Conservation (phyloP, 345 rosid genomes). For the Linum tenue region DNA sequence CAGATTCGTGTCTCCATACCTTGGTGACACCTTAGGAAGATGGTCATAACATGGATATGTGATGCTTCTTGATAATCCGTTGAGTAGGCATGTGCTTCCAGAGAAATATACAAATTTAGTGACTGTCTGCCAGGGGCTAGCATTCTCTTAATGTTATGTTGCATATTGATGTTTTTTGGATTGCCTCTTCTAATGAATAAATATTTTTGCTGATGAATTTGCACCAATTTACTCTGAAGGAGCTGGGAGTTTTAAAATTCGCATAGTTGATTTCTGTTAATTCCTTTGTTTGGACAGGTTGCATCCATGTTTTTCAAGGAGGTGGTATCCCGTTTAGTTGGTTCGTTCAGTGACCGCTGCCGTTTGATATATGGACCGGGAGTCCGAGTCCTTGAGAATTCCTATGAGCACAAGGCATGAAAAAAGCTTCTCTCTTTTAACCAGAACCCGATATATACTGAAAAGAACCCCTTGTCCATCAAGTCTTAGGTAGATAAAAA, state of each 20-base stretch:
- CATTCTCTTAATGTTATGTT: no score
- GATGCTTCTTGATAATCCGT: no score
- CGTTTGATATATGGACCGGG: constrained; percentile 66
- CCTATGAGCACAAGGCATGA: constrained; percentile 45
- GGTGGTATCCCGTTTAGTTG: constrained; percentile 65
- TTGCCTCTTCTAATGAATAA: neutral
- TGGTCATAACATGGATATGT: no score
- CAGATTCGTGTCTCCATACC: no score
- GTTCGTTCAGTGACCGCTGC: constrained; percentile 70
- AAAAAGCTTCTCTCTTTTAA: constrained; percentile 7
- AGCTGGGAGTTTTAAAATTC: neutral
- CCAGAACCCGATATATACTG: neutral
- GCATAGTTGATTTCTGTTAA: neutral
- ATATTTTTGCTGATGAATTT: no score
- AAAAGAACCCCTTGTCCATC: neutral
- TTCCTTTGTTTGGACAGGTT: constrained; percentile 33
- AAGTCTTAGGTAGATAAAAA: neutral
- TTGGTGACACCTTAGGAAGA: no score
- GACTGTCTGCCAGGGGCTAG: no score
- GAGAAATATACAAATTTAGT: no score
- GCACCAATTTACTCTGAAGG: no score
- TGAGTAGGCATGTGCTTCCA: no score
- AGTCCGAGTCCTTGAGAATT: constrained; percentile 46
- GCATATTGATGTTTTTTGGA: neutral
- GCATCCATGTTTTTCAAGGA: constrained; percentile 88